Percentiles rank a stretch among this genome's conserved stretches.
These are phyloP conservation scores for Avena insularis DNA, from an alignment of 176 grass and related monocot genomes.

Conservation along the genomic window DNA sequence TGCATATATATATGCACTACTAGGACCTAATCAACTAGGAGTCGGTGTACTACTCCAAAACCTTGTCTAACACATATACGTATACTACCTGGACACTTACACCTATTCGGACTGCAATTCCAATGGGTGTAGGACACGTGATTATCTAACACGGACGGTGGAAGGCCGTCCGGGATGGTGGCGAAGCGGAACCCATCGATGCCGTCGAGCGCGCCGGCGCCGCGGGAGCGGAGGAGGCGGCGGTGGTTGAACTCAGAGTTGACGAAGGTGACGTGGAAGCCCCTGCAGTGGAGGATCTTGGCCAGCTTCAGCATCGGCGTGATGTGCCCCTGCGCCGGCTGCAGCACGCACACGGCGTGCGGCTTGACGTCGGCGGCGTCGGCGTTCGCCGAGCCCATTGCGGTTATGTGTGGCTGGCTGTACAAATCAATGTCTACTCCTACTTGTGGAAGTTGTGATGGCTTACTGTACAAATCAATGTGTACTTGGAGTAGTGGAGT, in stretches of 20 bases:
- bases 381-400: conserved; percentile 33
- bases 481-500: not conserved
- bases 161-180: conserved; percentile 64
- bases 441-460: not conserved
- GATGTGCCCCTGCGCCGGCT: conserved; percentile 60
- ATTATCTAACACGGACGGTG: no score
- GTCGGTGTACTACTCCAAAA: no score
- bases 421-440: not conserved
- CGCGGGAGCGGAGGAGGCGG: conserved; percentile 50
- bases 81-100: no score
- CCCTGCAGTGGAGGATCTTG: conserved; percentile 64
- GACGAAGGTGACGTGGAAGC: conserved; percentile 77
- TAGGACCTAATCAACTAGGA: no score
- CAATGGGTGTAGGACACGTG: no score
- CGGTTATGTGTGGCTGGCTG: not conserved
- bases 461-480: not conserved
- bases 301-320: conserved; percentile 72
- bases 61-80: no score
- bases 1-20: no score
- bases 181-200: conserved; percentile 52
- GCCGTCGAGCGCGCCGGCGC: conserved; percentile 14
- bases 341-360: conserved; percentile 58
- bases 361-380: conserved; percentile 40
- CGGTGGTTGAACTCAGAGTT: conserved; percentile 72
- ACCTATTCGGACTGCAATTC: no score